phyloP scores from a whole-genome alignment of 2,329 filamentous ascomycete genomes.

The Hypoxylon sp. region DNA sequence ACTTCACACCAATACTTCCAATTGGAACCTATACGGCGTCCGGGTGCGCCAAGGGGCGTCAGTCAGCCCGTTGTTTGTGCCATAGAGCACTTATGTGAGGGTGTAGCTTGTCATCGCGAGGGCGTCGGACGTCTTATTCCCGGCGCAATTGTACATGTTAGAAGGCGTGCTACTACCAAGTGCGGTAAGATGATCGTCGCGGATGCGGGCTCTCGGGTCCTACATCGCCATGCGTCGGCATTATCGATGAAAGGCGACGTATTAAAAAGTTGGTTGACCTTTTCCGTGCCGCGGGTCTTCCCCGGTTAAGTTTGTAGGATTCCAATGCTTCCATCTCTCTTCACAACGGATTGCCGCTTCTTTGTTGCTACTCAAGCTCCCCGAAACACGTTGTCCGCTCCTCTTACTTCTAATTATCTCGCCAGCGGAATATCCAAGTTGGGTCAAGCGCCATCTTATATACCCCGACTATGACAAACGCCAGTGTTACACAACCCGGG shows the following conservation, averaged over 20 bases:
- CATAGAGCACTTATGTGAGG: neutral
- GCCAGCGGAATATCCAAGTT: neutral
- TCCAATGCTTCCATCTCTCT: constrained; percentile 1
- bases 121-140: constrained; percentile 20
- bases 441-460: neutral
- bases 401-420: neutral
- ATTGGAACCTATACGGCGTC: constrained; percentile 4
- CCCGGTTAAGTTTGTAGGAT: constrained; percentile 18
- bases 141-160: constrained; percentile 18
- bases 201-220: constrained; percentile 33
- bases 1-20: constrained; percentile 2
- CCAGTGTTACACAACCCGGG: constrained; percentile 10
- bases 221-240: constrained; percentile 39
- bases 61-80: neutral
- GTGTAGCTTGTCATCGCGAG: constrained; percentile 10
- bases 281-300: constrained; percentile 25
- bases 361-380: neutral
- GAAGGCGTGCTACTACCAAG: constrained; percentile 20
- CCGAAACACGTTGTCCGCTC: neutral
- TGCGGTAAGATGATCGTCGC: constrained; percentile 34
- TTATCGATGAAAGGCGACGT: constrained; percentile 25
- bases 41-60: neutral
- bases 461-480: constrained; percentile 22
- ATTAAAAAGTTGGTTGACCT: constrained; percentile 30
- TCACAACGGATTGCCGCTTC: neutral